Evolutionary conservation across 805 yeast species (phyloP).

Genomic region (Cyberlindnera subsufficiens): DNA sequence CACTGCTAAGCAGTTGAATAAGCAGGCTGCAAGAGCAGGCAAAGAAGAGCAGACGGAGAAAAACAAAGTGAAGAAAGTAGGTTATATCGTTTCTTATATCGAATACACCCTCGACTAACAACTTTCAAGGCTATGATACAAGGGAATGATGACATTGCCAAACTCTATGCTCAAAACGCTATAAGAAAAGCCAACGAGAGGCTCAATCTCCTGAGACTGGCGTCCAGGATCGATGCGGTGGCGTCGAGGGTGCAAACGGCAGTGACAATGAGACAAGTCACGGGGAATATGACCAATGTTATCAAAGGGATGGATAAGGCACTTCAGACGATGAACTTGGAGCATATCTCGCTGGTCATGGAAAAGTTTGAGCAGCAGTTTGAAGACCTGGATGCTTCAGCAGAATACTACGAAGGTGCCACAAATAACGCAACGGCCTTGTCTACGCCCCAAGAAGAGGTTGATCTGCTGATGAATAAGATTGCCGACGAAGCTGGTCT

Average conservation of each 20-base stretch:
- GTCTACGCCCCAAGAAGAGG: slow-evolving; percentile 92
- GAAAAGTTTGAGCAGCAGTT: slow-evolving; percentile 95
- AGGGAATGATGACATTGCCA: slow-evolving; percentile 89
- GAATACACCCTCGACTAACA: neutral
- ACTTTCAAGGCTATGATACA: slow-evolving; percentile 55
- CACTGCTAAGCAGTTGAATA: slow-evolving; percentile 87
- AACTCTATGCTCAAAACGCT: slow-evolving; percentile 92
- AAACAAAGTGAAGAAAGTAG: slow-evolving; percentile 68
- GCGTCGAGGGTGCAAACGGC: slow-evolving; percentile 96
- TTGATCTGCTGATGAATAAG: slow-evolving; percentile 81
- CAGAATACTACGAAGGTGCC: slow-evolving; percentile 88
- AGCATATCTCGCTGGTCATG: slow-evolving; percentile 89
- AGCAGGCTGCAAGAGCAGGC: slow-evolving; percentile 86
- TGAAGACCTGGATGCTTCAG: slow-evolving; percentile 90
- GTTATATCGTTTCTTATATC: neutral
- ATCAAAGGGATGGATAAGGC: slow-evolving; percentile 97
- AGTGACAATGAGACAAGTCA: slow-evolving; percentile 93
- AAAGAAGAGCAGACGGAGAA: slow-evolving; percentile 87
- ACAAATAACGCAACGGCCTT: slow-evolving; percentile 85
- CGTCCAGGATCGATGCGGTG: slow-evolving; percentile 92
- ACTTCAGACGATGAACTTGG: slow-evolving; percentile 90
- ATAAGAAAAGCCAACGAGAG: slow-evolving; percentile 87
- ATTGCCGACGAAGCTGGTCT: slow-evolving; percentile 98
- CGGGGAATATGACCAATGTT: slow-evolving; percentile 89
- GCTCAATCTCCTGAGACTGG: slow-evolving; percentile 69